These are phyloP conservation scores for Crithidia expoeki DNA, from an alignment of 208 protist species.

Conservation along the genomic window DNA sequence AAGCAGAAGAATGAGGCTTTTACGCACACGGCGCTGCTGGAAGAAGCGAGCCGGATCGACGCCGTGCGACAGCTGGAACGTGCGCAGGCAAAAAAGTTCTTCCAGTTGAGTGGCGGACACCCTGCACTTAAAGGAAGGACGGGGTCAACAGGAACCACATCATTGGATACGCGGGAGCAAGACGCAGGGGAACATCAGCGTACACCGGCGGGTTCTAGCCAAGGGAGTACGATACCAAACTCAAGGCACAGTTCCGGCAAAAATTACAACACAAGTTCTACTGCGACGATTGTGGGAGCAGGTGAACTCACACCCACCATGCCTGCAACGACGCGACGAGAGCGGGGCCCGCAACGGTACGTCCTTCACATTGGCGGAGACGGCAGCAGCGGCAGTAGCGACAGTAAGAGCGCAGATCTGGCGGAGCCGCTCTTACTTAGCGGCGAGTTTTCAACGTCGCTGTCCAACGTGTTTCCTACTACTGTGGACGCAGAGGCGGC, in stretches of 20 bases:
- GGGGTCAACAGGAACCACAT: background rate
- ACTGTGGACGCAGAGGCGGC: conserved; percentile 6
- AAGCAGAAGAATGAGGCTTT: conserved; percentile 48
- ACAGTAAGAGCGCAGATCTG: background rate
- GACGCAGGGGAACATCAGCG: background rate
- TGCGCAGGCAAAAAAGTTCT: conserved; percentile 49
- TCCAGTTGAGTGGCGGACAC: conserved; percentile 17
- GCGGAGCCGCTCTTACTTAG: conserved; percentile 15
- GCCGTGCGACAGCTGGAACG: conserved; percentile 49
- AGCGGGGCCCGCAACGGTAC: conserved; percentile 3
- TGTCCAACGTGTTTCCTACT: background rate
- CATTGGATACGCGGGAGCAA: background rate
- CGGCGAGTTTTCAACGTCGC: no score
- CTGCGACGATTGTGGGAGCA: background rate
- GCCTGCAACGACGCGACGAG: background rate
- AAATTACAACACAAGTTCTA: background rate
- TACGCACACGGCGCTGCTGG: conserved; percentile 54
- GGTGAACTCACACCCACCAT: background rate
- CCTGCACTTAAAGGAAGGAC: background rate
- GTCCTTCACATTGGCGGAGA: background rate
- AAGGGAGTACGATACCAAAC: no score
- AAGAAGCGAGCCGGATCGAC: conserved; percentile 61
- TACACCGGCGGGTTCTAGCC: no score
- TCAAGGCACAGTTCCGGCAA: background rate
- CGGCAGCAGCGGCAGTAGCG: background rate